These are phyloP conservation scores for Ogataea neopini DNA, from an alignment of 805 yeast species.

Conservation along the genomic window DNA sequence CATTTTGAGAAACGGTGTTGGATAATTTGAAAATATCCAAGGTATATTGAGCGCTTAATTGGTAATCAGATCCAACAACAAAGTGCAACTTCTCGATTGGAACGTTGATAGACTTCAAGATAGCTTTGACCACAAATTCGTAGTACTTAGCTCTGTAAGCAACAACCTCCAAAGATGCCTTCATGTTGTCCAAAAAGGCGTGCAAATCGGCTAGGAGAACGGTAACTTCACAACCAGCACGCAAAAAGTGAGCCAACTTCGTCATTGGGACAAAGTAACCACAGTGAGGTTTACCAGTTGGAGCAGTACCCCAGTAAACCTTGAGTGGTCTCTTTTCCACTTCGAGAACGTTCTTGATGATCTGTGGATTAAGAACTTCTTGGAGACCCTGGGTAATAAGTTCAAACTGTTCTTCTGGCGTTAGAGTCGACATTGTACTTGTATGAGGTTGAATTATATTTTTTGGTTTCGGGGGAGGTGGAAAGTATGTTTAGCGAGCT, in stretches of 20 bases:
- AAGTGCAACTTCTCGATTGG: conserved; percentile 88
- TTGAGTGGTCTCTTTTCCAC: conserved; percentile 79
- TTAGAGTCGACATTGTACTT: conserved; percentile 14
- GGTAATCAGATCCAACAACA: conserved; percentile 89
- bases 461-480: neutral
- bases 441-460: too few relatives aligned
- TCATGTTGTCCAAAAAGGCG: conserved; percentile 97
- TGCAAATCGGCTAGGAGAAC: conserved; percentile 93
- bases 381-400: conserved; percentile 85
- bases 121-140: conserved; percentile 79
- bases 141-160: conserved; percentile 87
- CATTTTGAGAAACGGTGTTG: conserved; percentile 87
- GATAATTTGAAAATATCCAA: conserved; percentile 87
- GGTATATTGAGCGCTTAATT: conserved; percentile 72
- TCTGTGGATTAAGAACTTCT: conserved; percentile 86
- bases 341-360: conserved; percentile 80
- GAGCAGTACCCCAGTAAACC: conserved; percentile 99
- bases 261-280: conserved; percentile 99
- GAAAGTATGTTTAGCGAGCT: too few relatives aligned
- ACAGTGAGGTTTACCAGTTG: conserved; percentile 98
- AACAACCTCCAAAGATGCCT: conserved; percentile 93
- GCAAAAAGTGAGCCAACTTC: conserved; percentile 89
- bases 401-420: conserved; percentile 63
- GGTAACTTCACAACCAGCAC: conserved; percentile 94
- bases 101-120: conserved; percentile 81